Evolutionary conservation across 2,329 filamentous ascomycete genomes (phyloP).

Genomic region (Zasmidium angulare): DNA sequence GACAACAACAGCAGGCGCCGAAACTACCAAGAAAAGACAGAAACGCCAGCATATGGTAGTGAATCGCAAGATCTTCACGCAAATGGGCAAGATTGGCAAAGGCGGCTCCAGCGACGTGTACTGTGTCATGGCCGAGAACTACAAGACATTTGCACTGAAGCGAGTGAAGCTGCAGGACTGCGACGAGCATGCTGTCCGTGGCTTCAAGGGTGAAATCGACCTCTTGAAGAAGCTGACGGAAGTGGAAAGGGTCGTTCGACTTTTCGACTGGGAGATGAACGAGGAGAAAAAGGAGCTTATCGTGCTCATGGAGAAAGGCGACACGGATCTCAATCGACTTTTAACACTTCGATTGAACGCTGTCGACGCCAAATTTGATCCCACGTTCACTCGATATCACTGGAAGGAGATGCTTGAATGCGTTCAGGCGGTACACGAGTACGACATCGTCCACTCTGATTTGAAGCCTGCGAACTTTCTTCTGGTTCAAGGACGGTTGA

Average conservation of each 20-base stretch:
- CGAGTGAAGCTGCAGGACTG: conserved; percentile 86
- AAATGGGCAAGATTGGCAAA: conserved; percentile 85
- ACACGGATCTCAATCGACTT: conserved; percentile 86
- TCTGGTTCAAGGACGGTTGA: conserved; percentile 82
- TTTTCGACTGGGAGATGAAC: conserved; percentile 93
- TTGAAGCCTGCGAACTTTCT: conserved; percentile 98
- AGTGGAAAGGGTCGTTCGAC: conserved; percentile 83
- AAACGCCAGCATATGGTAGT: conserved; percentile 81
- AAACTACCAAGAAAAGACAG: conserved; percentile 71
- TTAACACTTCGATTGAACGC: conserved; percentile 67
- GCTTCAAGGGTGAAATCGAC: conserved; percentile 95
- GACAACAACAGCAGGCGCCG: conserved; percentile 77
- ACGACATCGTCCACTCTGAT: conserved; percentile 94
- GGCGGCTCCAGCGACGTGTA: conserved; percentile 95
- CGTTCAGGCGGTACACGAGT: conserved; percentile 80
- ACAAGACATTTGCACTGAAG: conserved; percentile 92
- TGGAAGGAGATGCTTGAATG: conserved; percentile 99
- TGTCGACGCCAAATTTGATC: conserved; percentile 75
- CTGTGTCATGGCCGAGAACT: conserved; percentile 94
- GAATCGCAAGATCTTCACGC: conserved; percentile 87
- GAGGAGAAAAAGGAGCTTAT: conserved; percentile 81
- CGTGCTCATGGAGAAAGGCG: conserved; percentile 95
- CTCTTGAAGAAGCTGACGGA: conserved; percentile 77
- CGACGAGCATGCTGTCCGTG: conserved; percentile 77
- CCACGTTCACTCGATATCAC: conserved; percentile 91